A percentile compares a stretch with the other conserved stretches of the same genome.
Conservation (phyloP, 306 rosid genomes). For the Hippophae gyantsensis region DNA sequence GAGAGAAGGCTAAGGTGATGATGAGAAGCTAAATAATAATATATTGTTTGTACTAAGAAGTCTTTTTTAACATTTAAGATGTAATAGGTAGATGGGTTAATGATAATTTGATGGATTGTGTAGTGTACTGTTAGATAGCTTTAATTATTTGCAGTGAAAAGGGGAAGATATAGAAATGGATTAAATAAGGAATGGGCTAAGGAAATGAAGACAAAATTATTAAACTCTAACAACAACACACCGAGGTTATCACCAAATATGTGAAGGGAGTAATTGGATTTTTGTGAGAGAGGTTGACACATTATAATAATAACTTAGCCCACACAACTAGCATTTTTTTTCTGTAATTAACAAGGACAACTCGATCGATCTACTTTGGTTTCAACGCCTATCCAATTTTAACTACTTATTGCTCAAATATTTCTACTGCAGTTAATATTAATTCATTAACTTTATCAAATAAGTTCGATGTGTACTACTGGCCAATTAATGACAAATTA, state of each 20-base stretch:
- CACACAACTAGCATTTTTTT: slow-evolving; percentile 12
- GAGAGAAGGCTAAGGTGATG: slow-evolving; percentile 60
- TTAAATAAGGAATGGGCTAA: slow-evolving; percentile 11
- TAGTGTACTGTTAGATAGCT: no score
- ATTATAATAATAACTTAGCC: slow-evolving; percentile 6
- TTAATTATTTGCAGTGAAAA: background rate
- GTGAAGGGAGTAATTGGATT: slow-evolving; percentile 39
- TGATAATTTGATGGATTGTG: slow-evolving; percentile 19
- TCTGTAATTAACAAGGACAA: slow-evolving; percentile 9
- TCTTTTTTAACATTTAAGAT: slow-evolving; percentile 45
- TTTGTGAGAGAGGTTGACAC: slow-evolving; percentile 20
- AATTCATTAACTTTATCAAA: no score
- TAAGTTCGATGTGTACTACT: no score
- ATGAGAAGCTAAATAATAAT: slow-evolving; percentile 20
- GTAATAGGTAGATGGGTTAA: slow-evolving; percentile 11
- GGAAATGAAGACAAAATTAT: slow-evolving; percentile 37
- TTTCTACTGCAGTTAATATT: no score
- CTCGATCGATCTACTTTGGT: slow-evolving; percentile 29
- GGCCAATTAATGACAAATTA: no score
- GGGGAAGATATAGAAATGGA: slow-evolving; percentile 27
- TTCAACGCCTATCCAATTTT: slow-evolving; percentile 31
- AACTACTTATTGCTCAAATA: no score
- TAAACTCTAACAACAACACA: slow-evolving; percentile 34
- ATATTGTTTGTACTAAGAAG: no score
- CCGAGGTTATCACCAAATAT: slow-evolving; percentile 58